Evolutionary conservation across 2,329 filamentous ascomycete genomes (phyloP).

Genomic region (Emericellopsis cladophorae): DNA sequence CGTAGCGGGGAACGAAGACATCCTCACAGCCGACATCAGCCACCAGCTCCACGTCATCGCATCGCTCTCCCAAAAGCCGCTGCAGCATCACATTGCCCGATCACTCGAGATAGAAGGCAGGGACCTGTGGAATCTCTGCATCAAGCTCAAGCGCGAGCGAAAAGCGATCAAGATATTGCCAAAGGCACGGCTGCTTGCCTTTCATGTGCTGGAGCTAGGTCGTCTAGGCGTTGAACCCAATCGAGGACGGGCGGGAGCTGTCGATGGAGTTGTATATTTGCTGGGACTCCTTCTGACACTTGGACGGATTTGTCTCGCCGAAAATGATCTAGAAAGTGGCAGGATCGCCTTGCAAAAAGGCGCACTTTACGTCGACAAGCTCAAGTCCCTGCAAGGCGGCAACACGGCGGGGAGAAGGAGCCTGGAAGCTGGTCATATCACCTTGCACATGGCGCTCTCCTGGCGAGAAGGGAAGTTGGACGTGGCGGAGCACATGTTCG

Average conservation of each 20-base stretch:
- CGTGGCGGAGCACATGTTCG: slow-evolving; percentile 67
- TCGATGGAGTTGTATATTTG: slow-evolving; percentile 36
- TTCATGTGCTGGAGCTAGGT: slow-evolving; percentile 50
- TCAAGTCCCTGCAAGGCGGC: neutral
- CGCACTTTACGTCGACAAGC: slow-evolving; percentile 33
- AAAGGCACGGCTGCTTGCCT: slow-evolving; percentile 43
- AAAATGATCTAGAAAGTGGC: slow-evolving; percentile 42
- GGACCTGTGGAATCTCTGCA: slow-evolving; percentile 55
- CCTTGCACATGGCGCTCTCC: slow-evolving; percentile 55
- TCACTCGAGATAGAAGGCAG: slow-evolving; percentile 45
- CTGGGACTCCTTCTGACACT: slow-evolving; percentile 59
- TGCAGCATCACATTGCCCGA: slow-evolving; percentile 2
- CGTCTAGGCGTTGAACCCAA: slow-evolving; percentile 15
- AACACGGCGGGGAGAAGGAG: slow-evolving; percentile 8
- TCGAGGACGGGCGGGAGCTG: slow-evolving; percentile 5
- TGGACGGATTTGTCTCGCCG: slow-evolving; percentile 35
- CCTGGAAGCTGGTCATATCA: slow-evolving; percentile 49
- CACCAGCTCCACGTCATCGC: slow-evolving; percentile 12
- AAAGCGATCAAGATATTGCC: slow-evolving; percentile 16
- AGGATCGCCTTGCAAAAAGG: slow-evolving; percentile 50
- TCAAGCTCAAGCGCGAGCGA: slow-evolving; percentile 28
- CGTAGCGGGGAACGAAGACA: slow-evolving; percentile 12
- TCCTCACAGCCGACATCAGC: slow-evolving; percentile 16
- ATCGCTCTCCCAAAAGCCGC: slow-evolving; percentile 2
- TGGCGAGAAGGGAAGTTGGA: slow-evolving; percentile 65